Base-by-base conservation (phyloP, 2,329 filamentous ascomycete genomes). In the Fusarium buharicum region DNA sequence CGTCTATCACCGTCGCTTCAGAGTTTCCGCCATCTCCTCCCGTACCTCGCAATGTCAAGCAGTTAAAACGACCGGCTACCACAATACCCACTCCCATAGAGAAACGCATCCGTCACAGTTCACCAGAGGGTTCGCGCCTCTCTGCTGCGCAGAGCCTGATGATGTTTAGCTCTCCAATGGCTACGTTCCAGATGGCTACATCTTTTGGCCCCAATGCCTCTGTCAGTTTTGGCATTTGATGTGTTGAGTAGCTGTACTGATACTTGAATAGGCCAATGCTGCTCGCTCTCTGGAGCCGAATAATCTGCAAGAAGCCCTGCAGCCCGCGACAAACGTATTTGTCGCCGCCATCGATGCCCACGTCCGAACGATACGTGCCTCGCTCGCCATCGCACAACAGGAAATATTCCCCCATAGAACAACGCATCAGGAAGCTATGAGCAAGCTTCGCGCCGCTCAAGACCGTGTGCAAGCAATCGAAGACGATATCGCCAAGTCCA, bases 111-210 rank as follows among this genome's bases (percentile, higher is more conserved):
- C 68, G 68, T 2, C 68, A 67, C 20, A 70, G 56, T 18, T 70
- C 68, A 1, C 68, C 68, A 20, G 68, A 70, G 27, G 67, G 68
- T 12, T 71, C 68, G n/a, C 68, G 68, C 5, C 61, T 70, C 4
- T 71, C 68, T 6, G 69, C 69, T 14, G 69, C 69, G 3, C 68
- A 71, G 55, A 71, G 69, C 38, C 41, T 71, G 28, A 71, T 71
- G 69, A 69, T 71, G 53, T 71, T 71, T 34, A 71, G 69, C 43
- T 71, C 69, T 16, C 69, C 69, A 3, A 70, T 70, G 69, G 64
- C 67, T 18, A 60, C 66, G n/a, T 71, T 69, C 47, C 69, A 71
- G n/a, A 70, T 71, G 68, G 62, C 62, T 8, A 59, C 69, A 6
- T 59, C 64, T n/a, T 62, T 59, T 31, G 55, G 56, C 4, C 37